Evolutionary conservation across 1,284 basidiomycete genomes (phyloP).

Genomic region (Apiotrichum brassicae): DNA sequence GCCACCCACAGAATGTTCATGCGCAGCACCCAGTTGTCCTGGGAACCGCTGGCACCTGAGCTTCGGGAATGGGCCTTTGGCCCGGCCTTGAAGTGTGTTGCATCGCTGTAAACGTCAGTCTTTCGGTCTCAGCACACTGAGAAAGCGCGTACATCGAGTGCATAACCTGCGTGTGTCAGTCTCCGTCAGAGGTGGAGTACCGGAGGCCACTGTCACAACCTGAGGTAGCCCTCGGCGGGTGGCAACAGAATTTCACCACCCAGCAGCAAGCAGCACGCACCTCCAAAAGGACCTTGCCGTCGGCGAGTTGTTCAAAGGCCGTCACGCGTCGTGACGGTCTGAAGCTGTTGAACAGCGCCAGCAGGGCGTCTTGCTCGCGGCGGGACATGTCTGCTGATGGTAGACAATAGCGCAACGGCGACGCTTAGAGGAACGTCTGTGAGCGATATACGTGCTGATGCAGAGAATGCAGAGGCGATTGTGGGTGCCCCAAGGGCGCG

Average conservation of each 20-base stretch:
- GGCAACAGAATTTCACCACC: too few species aligned
- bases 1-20: constrained; percentile 38
- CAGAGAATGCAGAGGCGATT: background rate
- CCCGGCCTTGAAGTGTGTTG: constrained; percentile 35
- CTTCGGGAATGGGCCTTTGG: constrained; percentile 11
- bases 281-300: constrained; percentile 42
- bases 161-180: constrained; percentile 12
- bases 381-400: constrained; percentile 21
- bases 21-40: constrained; percentile 42
- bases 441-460: background rate
- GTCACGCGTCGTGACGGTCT: constrained; percentile 28
- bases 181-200: too few species aligned
- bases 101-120: constrained; percentile 9
- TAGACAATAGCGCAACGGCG: too few species aligned
- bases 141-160: constrained; percentile 12
- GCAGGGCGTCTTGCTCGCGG: constrained; percentile 39
- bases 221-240: too few species aligned
- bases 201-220: too few species aligned
- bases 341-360: constrained; percentile 42
- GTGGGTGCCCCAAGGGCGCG: background rate
- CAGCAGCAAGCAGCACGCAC: constrained; percentile 12
- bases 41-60: constrained; percentile 12
- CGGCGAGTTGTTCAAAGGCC: constrained; percentile 36
- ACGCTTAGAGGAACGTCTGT: too few species aligned
- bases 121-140: too few species aligned